Conservation (phyloP, 352 stramenopile genomes). For the Globisporangium spinosum region DNA sequence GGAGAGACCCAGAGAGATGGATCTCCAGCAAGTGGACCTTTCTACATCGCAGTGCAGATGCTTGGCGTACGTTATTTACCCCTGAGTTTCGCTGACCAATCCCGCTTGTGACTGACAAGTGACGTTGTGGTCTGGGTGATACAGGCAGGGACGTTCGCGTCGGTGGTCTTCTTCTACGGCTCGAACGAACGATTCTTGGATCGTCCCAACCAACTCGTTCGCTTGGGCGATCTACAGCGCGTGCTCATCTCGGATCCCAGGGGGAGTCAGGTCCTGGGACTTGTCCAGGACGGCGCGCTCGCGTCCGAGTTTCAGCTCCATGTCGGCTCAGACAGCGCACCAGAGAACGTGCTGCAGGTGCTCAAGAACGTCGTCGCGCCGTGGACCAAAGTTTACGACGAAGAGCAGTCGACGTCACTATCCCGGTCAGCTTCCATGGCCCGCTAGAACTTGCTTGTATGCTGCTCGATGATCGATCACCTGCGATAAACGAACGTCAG, state of each 20-base stretch:
- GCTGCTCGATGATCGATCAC: neutral
- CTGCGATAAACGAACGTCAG: neutral
- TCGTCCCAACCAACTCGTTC: conserved; percentile 16
- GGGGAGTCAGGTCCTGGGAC: conserved; percentile 22
- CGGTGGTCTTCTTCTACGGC: conserved; percentile 21
- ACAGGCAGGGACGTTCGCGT: conserved; percentile 23
- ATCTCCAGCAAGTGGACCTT: neutral
- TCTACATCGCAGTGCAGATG: conserved; percentile 38
- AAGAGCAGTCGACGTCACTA: neutral
- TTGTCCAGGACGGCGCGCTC: conserved; percentile 29
- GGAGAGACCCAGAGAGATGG: conserved; percentile 1
- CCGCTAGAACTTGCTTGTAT: neutral
- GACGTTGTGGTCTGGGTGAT: neutral
- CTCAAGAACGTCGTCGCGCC: conserved; percentile 19
- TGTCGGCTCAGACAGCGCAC: conserved; percentile 34
- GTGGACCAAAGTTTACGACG: conserved; percentile 14
- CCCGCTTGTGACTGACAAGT: neutral
- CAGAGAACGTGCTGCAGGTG: conserved; percentile 22
- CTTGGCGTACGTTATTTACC: conserved; percentile 25
- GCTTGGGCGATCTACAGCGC: conserved; percentile 27
- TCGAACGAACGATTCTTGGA: conserved; percentile 10
- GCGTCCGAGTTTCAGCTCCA: conserved; percentile 31
- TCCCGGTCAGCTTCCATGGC: neutral
- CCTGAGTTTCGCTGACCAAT: neutral
- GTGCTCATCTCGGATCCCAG: conserved; percentile 24